A percentile compares a stretch with the other conserved stretches of the same genome.
Conservation (phyloP, 2,329 filamentous ascomycete genomes). For the Anisogramma anomala region DNA sequence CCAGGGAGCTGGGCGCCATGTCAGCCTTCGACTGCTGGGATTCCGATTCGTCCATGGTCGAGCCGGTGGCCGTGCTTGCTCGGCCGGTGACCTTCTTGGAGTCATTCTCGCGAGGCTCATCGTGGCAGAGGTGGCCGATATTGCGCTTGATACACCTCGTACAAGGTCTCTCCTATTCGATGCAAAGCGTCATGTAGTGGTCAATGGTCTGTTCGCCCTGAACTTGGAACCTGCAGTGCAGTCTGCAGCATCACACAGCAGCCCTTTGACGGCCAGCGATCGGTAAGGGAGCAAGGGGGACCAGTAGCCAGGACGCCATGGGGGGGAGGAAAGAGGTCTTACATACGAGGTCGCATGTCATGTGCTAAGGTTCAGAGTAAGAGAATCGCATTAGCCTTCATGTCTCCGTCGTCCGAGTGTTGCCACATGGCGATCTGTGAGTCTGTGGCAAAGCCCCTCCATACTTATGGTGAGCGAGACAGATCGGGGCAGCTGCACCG, state of each 20-base stretch:
- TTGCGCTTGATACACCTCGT: slow-evolving; percentile 96
- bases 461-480: not conserved
- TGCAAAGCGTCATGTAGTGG: slow-evolving; percentile 20
- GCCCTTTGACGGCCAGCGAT: slow-evolving; percentile 19
- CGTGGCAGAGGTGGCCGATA: slow-evolving; percentile 96
- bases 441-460: slow-evolving; percentile 6
- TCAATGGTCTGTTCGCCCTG: slow-evolving; percentile 25
- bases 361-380: slow-evolving; percentile 51
- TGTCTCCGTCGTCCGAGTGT: slow-evolving; percentile 8
- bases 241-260: slow-evolving; percentile 11
- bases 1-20: slow-evolving; percentile 43
- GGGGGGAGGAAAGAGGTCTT: slow-evolving; percentile 22
- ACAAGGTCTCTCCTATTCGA: slow-evolving; percentile 76
- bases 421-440: not conserved
- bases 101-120: slow-evolving; percentile 80
- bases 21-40: slow-evolving; percentile 36
- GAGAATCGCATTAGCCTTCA: slow-evolving; percentile 34
- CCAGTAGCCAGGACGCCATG: slow-evolving; percentile 14
- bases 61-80: slow-evolving; percentile 41
- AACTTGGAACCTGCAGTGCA: slow-evolving; percentile 15
- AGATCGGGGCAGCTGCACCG: slow-evolving; percentile 5
- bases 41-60: slow-evolving; percentile 50
- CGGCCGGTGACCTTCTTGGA: slow-evolving; percentile 55
- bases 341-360: slow-evolving; percentile 86
- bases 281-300: slow-evolving; percentile 10